Evolutionary conservation across 257 asterid species (phyloP).

Genomic region (Verbascum thapsus): DNA sequence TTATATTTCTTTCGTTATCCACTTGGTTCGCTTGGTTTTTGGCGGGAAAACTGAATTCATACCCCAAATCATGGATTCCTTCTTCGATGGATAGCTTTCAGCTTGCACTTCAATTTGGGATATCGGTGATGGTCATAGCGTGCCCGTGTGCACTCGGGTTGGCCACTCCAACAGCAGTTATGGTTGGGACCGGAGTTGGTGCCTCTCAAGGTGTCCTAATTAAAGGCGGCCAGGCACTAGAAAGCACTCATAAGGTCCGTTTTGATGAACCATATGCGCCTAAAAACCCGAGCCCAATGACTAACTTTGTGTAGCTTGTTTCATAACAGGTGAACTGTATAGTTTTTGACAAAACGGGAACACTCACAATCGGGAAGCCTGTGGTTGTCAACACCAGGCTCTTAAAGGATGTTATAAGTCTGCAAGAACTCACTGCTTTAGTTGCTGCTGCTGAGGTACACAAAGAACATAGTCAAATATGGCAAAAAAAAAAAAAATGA

Average conservation of each 20-base stretch:
- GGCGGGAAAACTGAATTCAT: slow-evolving; percentile 58
- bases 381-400: slow-evolving; percentile 59
- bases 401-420: slow-evolving; percentile 51
- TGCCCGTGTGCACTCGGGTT: slow-evolving; percentile 92
- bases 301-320: slow-evolving; percentile 10
- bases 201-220: slow-evolving; percentile 85
- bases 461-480: too few species aligned
- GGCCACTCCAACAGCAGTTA: slow-evolving; percentile 91
- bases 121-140: slow-evolving; percentile 89
- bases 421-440: slow-evolving; percentile 57
- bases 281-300: background rate
- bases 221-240: slow-evolving; percentile 91
- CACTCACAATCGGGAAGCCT: slow-evolving; percentile 85
- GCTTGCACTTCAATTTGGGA: slow-evolving; percentile 89
- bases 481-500: too few species aligned
- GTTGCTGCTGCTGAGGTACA: slow-evolving; percentile 89
- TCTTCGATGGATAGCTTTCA: slow-evolving; percentile 72
- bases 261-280: background rate
- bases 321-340: slow-evolving; percentile 60
- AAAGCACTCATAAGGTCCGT: slow-evolving; percentile 77
- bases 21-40: slow-evolving; percentile 78
- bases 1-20: slow-evolving; percentile 49
- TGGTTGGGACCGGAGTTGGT: slow-evolving; percentile 87
- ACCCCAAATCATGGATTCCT: slow-evolving; percentile 75
- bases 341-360: slow-evolving; percentile 85